Evolutionary conservation across 75 land plant species (phyloP).

Genomic region (Sequoiadendron giganteum): DNA sequence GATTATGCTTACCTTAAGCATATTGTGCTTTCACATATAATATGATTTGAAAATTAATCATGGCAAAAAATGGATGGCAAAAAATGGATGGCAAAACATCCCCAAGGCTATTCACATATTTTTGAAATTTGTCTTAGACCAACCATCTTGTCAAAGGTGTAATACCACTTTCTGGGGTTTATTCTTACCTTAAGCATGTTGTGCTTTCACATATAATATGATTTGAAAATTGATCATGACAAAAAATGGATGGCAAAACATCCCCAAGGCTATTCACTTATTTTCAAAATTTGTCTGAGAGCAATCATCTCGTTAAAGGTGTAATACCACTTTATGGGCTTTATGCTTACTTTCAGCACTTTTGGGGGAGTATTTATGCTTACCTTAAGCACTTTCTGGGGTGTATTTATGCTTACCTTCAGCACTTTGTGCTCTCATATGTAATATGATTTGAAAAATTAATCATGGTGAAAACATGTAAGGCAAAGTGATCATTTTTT

Average conservation of each 20-base stretch:
- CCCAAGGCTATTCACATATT: conserved; percentile 1
- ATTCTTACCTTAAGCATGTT: neutral
- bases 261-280: neutral
- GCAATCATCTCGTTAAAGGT: neutral
- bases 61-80: neutral
- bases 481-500: neutral
- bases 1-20: neutral
- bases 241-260: neutral
- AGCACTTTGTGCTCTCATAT: neutral
- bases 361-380: neutral
- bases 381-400: no score
- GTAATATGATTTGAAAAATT: neutral
- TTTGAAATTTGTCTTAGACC: neutral
- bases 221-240: neutral
- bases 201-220: neutral
- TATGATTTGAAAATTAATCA: neutral
- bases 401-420: no score
- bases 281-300: neutral
- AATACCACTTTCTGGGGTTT: neutral
- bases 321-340: neutral
- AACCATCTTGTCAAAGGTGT: neutral
- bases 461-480: neutral
- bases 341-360: neutral
- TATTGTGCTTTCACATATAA: neutral
- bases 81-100: no score